Evolutionary conservation across 116 monocot species (phyloP).

Genomic region (Cymodocea nodosa): DNA sequence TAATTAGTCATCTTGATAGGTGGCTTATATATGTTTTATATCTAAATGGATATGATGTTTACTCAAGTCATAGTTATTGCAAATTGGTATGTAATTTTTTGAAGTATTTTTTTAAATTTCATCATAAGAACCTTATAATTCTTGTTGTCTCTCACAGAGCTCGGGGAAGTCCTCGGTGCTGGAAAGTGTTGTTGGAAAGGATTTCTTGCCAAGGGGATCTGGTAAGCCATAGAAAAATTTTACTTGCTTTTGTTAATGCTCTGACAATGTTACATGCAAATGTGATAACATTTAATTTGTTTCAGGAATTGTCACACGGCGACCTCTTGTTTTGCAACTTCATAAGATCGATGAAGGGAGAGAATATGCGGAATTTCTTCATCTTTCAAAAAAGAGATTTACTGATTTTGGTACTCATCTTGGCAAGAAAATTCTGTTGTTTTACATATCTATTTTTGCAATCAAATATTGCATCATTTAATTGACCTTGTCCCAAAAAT

Average conservation of each 20-base stretch:
- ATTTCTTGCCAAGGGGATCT: constrained; percentile 78
- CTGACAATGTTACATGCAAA: neutral
- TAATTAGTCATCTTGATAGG: no score
- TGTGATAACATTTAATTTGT: neutral
- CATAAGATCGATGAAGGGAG: constrained; percentile 44
- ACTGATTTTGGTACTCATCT: constrained; percentile 43
- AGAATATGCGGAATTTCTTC: constrained; percentile 66
- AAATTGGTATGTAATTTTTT: neutral
- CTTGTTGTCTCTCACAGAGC: constrained; percentile 38
- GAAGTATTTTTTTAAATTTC: neutral
- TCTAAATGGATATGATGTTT: no score
- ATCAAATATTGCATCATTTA: no score
- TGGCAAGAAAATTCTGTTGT: neutral
- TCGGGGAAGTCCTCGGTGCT: constrained; percentile 94
- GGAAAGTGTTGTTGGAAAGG: constrained; percentile 93
- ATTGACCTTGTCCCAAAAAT: no score
- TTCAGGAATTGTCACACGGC: constrained; percentile 47
- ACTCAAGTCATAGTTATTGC: no score
- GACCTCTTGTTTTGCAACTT: constrained; percentile 59
- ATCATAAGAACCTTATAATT: neutral
- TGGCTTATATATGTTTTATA: no score
- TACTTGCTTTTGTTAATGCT: neutral
- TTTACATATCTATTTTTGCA: neutral
- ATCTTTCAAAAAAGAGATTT: constrained; percentile 40
- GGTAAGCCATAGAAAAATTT: constrained; percentile 8